Evolutionary conservation across 805 yeast genomes (phyloP).

Genomic region (Yamadazyma takamatsuzukensis): DNA sequence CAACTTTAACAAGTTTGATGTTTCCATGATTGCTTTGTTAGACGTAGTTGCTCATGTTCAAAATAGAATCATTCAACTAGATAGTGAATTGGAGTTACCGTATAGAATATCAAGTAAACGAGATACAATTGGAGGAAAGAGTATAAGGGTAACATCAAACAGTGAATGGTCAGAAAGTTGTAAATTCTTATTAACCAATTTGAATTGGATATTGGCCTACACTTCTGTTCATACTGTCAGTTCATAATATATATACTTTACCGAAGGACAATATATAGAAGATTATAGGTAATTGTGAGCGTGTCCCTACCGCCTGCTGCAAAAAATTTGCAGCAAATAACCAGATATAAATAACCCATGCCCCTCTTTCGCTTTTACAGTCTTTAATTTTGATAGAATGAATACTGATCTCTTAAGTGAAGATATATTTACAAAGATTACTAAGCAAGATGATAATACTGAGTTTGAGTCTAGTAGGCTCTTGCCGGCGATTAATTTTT

Average conservation of each 20-base stretch:
- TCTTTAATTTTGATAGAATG: too few relatives aligned
- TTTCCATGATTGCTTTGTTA: conserved; percentile 74
- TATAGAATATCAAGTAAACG: conserved; percentile 54
- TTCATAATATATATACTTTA: too few relatives aligned
- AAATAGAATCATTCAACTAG: conserved; percentile 38
- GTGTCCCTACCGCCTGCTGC: too few relatives aligned
- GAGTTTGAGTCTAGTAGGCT: conserved; percentile 1
- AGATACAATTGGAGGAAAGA: conserved; percentile 73
- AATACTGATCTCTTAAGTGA: too few relatives aligned
- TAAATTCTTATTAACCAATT: conserved; percentile 69
- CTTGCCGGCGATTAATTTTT: conserved; percentile 1
- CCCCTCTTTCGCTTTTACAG: too few relatives aligned
- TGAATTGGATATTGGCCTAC: conserved; percentile 80
- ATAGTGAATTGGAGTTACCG: conserved; percentile 63
- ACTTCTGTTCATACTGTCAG: conserved; percentile 49
- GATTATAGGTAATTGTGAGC: too few relatives aligned
- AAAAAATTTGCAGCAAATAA: too few relatives aligned
- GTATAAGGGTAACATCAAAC: conserved; percentile 68
- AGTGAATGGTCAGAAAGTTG: conserved; percentile 91
- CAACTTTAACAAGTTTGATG: conserved; percentile 73
- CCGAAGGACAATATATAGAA: too few relatives aligned
- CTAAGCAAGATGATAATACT: not conserved
- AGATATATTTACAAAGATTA: not conserved
- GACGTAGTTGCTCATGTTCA: conserved; percentile 58
- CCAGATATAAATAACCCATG: too few relatives aligned